Base-by-base conservation (phyloP, 2,329 filamentous ascomycete species). In the Dothistroma pini region DNA sequence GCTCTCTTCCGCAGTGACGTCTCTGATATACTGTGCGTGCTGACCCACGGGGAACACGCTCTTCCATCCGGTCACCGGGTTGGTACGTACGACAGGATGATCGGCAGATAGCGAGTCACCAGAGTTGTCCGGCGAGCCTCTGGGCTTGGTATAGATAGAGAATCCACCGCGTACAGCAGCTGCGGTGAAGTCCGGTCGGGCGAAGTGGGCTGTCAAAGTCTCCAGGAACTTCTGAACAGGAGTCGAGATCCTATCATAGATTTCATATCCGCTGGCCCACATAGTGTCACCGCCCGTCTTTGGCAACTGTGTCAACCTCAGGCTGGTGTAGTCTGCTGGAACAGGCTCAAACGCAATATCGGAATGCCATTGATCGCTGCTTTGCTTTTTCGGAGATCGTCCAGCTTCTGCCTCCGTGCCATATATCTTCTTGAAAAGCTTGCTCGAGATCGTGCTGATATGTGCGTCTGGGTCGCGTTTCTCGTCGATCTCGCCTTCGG, bases 181-280 rank as follows among this genome's bases (percentile, higher is more conserved):
- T 1, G 75, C 70, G 68, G 78, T 78, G 44, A 70, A 71, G 22
- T 65, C 66, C 2, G 66, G 61, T 1, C 66, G 62, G 25, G 56
- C 57, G 58, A 70, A 83, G 0, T 81, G 84, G 2, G 80, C 85
- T 0, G 83, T 87, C 7, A 88, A 74, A 0, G 73, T 72, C 60
- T 88, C 85, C 41, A 88, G 77, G 72, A 88, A 88, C 31, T 75
- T 75, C 58, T 83, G 84, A 52, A 83, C 82, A 0, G 82, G 76
- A 1, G 77, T 74, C 3, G 82, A 85, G 62, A 89, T 78, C 19
- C 84, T 81, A 68, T 89, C 86, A 68, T 87, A 89, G 19, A 88
- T 74, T 66, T 89, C 86, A 68, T 88, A 89, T 0, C 84, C 85
- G 0, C 84, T 87, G 0, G 86, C 86, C 86, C 86, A 89, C 4